Percentiles rank a stretch among this genome's conserved stretches.
Evolutionary conservation across 2,329 filamentous ascomycete species (phyloP).

Genomic region (Fusarium nisikadoi): DNA sequence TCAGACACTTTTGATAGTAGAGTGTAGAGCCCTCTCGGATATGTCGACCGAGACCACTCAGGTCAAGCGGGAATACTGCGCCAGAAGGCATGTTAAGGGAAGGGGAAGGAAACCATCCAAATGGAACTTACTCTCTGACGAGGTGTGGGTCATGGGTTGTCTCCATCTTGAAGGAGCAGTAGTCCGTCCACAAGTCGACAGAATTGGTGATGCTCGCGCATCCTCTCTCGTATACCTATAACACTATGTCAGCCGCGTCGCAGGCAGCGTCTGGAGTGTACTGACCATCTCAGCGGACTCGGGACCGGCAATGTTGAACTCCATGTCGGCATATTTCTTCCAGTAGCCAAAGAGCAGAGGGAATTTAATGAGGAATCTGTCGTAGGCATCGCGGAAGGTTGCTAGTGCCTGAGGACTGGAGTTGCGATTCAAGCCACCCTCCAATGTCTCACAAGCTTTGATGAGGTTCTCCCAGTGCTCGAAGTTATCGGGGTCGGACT

Average conservation of each 20-base stretch:
- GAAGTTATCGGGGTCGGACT: constrained; percentile 85
- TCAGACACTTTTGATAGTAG: constrained; percentile 55
- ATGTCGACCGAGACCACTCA: constrained; percentile 55
- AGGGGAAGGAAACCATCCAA: constrained; percentile 73
- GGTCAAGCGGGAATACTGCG: constrained; percentile 55
- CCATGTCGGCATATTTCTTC: constrained; percentile 99
- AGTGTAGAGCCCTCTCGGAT: constrained; percentile 51
- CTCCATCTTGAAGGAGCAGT: constrained; percentile 97
- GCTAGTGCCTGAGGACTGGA: constrained; percentile 94
- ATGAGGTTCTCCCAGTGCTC: constrained; percentile 95
- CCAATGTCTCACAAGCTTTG: constrained; percentile 81
- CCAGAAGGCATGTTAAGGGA: constrained; percentile 69
- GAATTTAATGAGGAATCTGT: constrained; percentile 93
- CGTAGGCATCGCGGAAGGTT: constrained; percentile 86
- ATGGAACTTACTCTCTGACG: constrained; percentile 98
- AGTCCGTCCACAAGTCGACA: constrained; percentile 96
- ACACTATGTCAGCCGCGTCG: constrained; percentile 17
- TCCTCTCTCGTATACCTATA: constrained; percentile 93
- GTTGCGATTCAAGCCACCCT: constrained; percentile 95
- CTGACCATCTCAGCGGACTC: constrained; percentile 96
- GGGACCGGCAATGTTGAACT: constrained; percentile 96
- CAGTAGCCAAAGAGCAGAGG: constrained; percentile 97
- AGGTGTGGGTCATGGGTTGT: constrained; percentile 93
- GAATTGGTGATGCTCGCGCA: constrained; percentile 93
- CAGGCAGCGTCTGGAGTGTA: not conserved